A percentile compares a stretch with the other conserved stretches of the same genome.
Conservation (phyloP, 2,329 filamentous ascomycete genomes). For the Pseudogymnoascus sp. region DNA sequence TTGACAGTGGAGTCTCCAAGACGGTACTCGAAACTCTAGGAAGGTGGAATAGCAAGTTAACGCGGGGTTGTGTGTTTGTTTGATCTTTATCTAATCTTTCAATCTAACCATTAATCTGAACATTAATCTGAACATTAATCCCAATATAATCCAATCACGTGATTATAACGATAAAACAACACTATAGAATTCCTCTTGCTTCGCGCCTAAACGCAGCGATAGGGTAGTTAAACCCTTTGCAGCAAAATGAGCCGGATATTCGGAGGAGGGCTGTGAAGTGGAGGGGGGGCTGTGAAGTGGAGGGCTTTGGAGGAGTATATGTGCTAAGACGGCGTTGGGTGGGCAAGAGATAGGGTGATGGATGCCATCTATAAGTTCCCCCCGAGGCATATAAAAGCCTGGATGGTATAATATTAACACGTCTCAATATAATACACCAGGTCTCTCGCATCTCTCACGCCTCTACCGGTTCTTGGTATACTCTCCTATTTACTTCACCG, state of each 20-base stretch:
- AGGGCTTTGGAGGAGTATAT: background rate
- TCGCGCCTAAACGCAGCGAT: too few relatives aligned
- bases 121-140: background rate
- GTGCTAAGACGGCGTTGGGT: background rate
- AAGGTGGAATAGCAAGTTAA: background rate
- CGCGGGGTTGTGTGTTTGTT: background rate
- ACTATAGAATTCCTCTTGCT: too few relatives aligned
- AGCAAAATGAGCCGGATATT: too few relatives aligned
- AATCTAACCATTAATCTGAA: too few relatives aligned
- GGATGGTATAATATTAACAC: background rate
- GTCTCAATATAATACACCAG: background rate
- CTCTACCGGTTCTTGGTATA: background rate
- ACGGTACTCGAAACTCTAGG: background rate
- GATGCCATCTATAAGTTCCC: background rate
- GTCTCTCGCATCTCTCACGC: background rate
- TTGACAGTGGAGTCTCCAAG: background rate
- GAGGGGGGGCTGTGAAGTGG: background rate
- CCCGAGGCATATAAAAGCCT: background rate
- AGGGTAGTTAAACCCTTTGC: too few relatives aligned
- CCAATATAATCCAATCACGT: background rate
- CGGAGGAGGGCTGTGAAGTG: background rate
- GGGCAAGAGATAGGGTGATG: too few relatives aligned
- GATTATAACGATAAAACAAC: background rate
- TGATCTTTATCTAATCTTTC: slow-evolving; percentile 1
- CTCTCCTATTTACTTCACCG: background rate